These are phyloP conservation scores for Euphorbia lathyris DNA, from an alignment of 345 rosid genomes.

Conservation along the genomic window DNA sequence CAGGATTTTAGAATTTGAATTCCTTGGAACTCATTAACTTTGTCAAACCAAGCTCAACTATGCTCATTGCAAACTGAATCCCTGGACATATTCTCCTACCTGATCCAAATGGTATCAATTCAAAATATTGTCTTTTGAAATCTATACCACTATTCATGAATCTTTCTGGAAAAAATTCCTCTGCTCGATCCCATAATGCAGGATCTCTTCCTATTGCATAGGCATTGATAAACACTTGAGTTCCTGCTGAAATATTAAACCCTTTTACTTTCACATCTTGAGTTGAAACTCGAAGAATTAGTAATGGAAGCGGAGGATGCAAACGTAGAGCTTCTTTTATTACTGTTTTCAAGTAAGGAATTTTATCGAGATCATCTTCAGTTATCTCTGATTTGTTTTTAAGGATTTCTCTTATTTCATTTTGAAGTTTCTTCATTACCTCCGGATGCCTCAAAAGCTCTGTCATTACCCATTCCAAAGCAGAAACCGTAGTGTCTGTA, in stretches of 20 bases:
- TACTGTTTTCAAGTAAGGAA: conserved; percentile 32
- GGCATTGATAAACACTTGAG: conserved; percentile 23
- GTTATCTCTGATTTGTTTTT: not conserved
- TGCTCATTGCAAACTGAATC: conserved; percentile 11
- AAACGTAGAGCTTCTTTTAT: conserved; percentile 39
- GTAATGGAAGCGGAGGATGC: conserved; percentile 38
- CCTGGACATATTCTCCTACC: conserved; percentile 43
- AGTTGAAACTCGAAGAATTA: conserved; percentile 27
- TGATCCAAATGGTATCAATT: conserved; percentile 40
- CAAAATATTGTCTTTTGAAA: conserved; percentile 29
- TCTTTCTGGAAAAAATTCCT: conserved; percentile 34
- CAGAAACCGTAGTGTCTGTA: conserved; percentile 33
- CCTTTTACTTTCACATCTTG: conserved; percentile 24
- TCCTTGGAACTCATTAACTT: too few relatives aligned
- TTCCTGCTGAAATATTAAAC: conserved; percentile 29
- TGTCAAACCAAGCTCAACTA: conserved; percentile 20
- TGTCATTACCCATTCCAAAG: conserved; percentile 43
- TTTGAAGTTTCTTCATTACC: conserved; percentile 21
- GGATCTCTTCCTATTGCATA: conserved; percentile 42
- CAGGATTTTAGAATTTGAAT: too few relatives aligned
- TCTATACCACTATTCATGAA: conserved; percentile 29
- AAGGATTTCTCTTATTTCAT: conserved; percentile 20
- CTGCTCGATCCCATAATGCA: conserved; percentile 20
- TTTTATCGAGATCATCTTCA: conserved; percentile 11
- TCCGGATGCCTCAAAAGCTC: conserved; percentile 33